phyloP scores from a whole-genome alignment of 495 filamentous ascomycete species.

The Aspergillus cavernicola region DNA sequence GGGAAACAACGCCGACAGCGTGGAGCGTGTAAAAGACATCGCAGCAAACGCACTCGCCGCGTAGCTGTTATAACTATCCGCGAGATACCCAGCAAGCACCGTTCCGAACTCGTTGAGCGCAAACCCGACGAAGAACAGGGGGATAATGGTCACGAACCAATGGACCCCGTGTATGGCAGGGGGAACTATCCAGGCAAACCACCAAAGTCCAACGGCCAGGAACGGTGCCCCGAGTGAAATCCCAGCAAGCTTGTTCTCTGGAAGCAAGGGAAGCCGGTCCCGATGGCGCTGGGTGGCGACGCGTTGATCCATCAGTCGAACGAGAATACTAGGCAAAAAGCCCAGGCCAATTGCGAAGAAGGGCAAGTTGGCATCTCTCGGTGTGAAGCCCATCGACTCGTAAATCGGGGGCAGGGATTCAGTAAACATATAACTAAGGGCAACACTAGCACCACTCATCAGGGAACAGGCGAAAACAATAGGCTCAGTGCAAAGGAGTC shows the following conservation, averaged over 20 bases:
- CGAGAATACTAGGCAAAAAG: constrained; percentile 36
- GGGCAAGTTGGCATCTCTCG: constrained; percentile 35
- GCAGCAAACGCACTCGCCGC: constrained; percentile 50
- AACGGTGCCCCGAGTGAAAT: constrained; percentile 44
- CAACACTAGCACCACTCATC: constrained; percentile 9
- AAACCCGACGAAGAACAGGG: constrained; percentile 46
- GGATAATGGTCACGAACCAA: constrained; percentile 42
- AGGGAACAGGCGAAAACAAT: constrained; percentile 29
- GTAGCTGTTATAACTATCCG: constrained; percentile 50
- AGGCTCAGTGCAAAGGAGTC: constrained; percentile 41
- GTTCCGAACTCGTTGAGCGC: constrained; percentile 49
- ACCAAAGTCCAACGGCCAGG: constrained; percentile 44
- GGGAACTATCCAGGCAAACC: constrained; percentile 52
- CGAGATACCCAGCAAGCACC: constrained; percentile 49
- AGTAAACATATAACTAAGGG: constrained; percentile 29
- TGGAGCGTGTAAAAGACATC: constrained; percentile 40
- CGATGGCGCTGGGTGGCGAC: constrained; percentile 25
- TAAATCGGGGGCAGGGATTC: constrained; percentile 47
- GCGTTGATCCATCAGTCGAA: constrained; percentile 39
- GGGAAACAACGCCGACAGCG: constrained; percentile 44
- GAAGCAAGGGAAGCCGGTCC: constrained; percentile 26
- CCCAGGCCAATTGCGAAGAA: constrained; percentile 47
- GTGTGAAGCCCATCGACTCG: constrained; percentile 35
- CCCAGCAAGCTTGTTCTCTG: constrained; percentile 50
- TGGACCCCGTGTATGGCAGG: constrained; percentile 25